These are phyloP conservation scores for Flaveria robusta DNA, from an alignment of 129 eudicot species.

Conservation along the genomic window DNA sequence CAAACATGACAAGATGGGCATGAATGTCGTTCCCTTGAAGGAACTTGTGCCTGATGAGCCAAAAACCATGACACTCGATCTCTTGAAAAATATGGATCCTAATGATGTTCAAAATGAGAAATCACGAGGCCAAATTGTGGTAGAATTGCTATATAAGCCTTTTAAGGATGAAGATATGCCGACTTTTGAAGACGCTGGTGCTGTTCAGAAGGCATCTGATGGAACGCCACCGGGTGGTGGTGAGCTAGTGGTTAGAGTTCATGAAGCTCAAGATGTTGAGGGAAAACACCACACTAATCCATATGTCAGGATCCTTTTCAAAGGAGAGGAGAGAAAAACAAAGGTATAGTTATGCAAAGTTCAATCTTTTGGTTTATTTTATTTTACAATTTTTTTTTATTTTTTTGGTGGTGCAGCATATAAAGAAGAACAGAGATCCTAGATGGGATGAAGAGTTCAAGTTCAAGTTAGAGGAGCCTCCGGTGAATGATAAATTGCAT, in stretches of 20 bases:
- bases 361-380: background rate
- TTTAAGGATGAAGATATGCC: constrained; percentile 76
- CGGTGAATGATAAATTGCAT: constrained; percentile 69
- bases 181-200: constrained; percentile 48
- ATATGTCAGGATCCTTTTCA: constrained; percentile 66
- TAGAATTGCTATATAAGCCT: constrained; percentile 83
- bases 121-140: constrained; percentile 74
- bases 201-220: constrained; percentile 74
- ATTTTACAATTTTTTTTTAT: background rate
- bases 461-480: constrained; percentile 81
- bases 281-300: constrained; percentile 97
- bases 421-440: constrained; percentile 94
- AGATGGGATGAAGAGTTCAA: constrained; percentile 92
- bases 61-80: constrained; percentile 64
- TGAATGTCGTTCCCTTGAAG: constrained; percentile 72
- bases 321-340: constrained; percentile 91
- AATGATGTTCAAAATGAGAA: constrained; percentile 82
- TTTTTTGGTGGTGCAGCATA: constrained; percentile 48
- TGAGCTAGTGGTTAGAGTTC: constrained; percentile 67
- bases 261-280: constrained; percentile 94
- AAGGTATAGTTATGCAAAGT: constrained; percentile 46
- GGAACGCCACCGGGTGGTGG: constrained; percentile 95
- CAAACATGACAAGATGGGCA: constrained; percentile 92
- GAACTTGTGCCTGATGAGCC: constrained; percentile 78
- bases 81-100: constrained; percentile 71